phyloP scores from a whole-genome alignment of 192 early-diverging fungal genomes.

The Phlyctochytrium arcticum region DNA sequence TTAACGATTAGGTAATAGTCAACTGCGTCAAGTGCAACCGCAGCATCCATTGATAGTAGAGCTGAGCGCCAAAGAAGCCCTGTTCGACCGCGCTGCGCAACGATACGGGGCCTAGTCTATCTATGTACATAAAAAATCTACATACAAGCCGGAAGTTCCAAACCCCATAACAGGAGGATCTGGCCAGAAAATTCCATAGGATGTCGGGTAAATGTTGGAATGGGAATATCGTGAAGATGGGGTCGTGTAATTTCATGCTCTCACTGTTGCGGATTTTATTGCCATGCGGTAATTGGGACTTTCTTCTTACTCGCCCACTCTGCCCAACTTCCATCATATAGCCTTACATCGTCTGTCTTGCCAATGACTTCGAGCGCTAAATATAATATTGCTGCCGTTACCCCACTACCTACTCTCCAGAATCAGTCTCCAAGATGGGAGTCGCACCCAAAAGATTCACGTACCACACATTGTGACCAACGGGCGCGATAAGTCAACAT shows the following conservation, averaged over 20 bases:
- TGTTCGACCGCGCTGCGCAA: conserved; percentile 70
- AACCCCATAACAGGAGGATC: too few species aligned
- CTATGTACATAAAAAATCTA: too few species aligned
- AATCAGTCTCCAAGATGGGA: not conserved
- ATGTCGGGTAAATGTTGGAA: too few species aligned
- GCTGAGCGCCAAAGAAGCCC: conserved; percentile 66
- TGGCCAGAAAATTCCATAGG: too few species aligned
- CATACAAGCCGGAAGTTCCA: too few species aligned
- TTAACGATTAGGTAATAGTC: conserved; percentile 43
- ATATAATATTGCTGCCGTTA: conserved; percentile 80
- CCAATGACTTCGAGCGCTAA: conserved; percentile 73
- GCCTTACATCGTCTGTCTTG: conserved; percentile 34
- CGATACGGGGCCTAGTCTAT: too few species aligned
- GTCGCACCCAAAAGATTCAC: not conserved
- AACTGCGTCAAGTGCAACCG: conserved; percentile 71
- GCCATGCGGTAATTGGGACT: conserved; percentile 54
- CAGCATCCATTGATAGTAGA: conserved; percentile 76
- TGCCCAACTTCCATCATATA: conserved; percentile 92
- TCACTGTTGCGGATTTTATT: not conserved
- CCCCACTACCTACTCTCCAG: conserved; percentile 52
- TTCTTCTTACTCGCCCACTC: conserved; percentile 75
- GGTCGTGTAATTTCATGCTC: too few species aligned
- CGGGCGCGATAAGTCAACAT: conserved; percentile 66
- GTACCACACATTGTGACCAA: conserved; percentile 80
- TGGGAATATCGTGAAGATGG: too few species aligned